Conservation (phyloP, 176 grass and related monocot genomes). For the Oryza officinalis region DNA sequence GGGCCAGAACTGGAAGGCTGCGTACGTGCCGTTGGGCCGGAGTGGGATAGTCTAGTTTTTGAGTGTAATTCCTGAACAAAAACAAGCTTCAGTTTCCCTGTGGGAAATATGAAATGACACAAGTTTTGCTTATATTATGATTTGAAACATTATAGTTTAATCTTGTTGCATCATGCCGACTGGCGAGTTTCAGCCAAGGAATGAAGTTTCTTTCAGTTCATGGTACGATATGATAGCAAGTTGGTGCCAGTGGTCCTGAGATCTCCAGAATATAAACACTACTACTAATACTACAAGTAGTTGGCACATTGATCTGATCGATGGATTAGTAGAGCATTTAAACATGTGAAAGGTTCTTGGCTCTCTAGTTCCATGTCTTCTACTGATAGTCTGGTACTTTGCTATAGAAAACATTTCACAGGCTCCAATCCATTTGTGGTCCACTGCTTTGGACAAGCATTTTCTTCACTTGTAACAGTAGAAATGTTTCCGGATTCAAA, state of each 20-base stretch:
- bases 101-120: neutral
- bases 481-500: neutral
- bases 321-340: neutral
- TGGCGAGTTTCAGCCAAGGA: neutral
- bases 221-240: neutral
- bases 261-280: neutral
- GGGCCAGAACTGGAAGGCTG: too few species aligned
- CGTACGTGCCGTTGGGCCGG: too few species aligned
- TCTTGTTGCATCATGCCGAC: neutral
- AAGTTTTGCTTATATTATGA: too few species aligned
- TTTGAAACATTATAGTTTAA: too few species aligned
- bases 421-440: too few species aligned
- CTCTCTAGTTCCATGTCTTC: neutral
- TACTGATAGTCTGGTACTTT: neutral
- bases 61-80: neutral
- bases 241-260: neutral
- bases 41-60: neutral
- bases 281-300: neutral
- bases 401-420: too few species aligned
- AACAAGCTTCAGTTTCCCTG: neutral
- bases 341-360: neutral
- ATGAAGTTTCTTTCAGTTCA: neutral
- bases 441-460: neutral
- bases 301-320: neutral
- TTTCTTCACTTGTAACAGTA: neutral